Evolutionary conservation across 2,329 filamentous ascomycete genomes (phyloP).

Genomic region (Aspergillus alliaceus): DNA sequence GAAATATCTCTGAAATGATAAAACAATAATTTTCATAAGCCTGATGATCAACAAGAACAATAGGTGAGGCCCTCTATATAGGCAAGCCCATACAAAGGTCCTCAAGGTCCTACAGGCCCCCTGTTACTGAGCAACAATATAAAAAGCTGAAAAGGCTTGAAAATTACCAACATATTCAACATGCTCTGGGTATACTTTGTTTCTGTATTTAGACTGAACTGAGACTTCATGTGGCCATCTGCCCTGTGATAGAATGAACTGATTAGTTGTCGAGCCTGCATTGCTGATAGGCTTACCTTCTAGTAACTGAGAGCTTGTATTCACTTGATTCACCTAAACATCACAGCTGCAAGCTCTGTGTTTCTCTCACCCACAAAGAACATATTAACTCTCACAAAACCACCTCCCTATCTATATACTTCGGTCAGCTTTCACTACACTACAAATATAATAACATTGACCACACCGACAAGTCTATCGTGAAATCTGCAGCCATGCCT

Average conservation of each 20-base stretch:
- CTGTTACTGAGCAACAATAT: too few relatives aligned
- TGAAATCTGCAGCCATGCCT: conserved; percentile 20
- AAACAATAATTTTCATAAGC: too few relatives aligned
- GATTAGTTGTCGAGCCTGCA: background rate
- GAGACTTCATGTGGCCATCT: background rate
- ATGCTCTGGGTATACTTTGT: background rate
- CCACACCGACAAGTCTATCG: background rate
- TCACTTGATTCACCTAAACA: background rate
- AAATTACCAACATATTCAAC: too few relatives aligned
- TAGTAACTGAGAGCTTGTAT: background rate
- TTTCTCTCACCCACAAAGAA: background rate
- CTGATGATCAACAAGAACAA: too few relatives aligned
- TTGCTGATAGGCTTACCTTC: background rate
- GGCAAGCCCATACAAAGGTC: too few relatives aligned
- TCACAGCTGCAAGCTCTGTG: background rate
- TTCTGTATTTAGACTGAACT: background rate
- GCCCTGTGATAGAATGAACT: background rate
- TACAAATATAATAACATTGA: background rate
- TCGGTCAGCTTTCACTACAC: background rate
- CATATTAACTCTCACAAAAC: background rate
- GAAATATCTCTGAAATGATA: too few relatives aligned
- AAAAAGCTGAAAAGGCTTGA: too few relatives aligned
- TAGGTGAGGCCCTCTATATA: too few relatives aligned
- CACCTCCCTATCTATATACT: background rate
- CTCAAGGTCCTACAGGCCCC: too few relatives aligned